Evolutionary conservation across 768 basidiomycete genomes (phyloP).

Genomic region (Calocybe indica): DNA sequence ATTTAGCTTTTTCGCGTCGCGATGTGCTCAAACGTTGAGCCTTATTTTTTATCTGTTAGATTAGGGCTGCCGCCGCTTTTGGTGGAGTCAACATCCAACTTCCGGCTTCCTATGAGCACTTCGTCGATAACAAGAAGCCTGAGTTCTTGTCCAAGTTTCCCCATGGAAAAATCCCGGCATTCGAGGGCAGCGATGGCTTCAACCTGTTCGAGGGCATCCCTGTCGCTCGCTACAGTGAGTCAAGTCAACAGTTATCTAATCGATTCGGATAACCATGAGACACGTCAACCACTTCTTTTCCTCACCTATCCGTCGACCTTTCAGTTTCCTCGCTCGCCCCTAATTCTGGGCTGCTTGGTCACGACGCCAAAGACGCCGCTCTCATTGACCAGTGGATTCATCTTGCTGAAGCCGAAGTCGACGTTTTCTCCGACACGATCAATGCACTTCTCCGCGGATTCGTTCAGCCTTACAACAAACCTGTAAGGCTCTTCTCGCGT

Average conservation of each 20-base stretch:
- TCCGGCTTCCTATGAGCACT: slow-evolving; percentile 50
- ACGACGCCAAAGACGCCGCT: slow-evolving; percentile 58
- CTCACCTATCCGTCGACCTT: too few relatives aligned
- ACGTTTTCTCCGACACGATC: slow-evolving; percentile 28
- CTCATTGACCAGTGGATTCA: slow-evolving; percentile 83
- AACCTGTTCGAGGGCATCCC: slow-evolving; percentile 70
- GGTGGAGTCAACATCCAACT: slow-evolving; percentile 52
- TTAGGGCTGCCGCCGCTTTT: slow-evolving; percentile 52
- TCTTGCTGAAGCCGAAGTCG: slow-evolving; percentile 65
- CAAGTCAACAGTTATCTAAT: slow-evolving; percentile 26
- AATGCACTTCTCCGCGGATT: slow-evolving; percentile 36
- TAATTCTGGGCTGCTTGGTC: slow-evolving; percentile 74
- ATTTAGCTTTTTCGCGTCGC: slow-evolving; percentile 7
- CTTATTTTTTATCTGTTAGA: slow-evolving; percentile 22
- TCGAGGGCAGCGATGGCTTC: slow-evolving; percentile 74
- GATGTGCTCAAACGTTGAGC: not conserved
- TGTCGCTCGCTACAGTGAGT: slow-evolving; percentile 89
- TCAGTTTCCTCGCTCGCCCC: slow-evolving; percentile 73
- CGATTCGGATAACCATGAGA: slow-evolving; percentile 2
- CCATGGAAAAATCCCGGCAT: slow-evolving; percentile 79
- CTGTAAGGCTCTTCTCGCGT: slow-evolving; percentile 38
- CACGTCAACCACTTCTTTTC: slow-evolving; percentile 11
- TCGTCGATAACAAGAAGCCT: slow-evolving; percentile 62
- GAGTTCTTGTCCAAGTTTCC: slow-evolving; percentile 74
- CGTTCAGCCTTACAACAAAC: slow-evolving; percentile 73